Base-by-base conservation (phyloP, 2,329 filamentous ascomycete genomes). In the Claviceps purpurea region DNA sequence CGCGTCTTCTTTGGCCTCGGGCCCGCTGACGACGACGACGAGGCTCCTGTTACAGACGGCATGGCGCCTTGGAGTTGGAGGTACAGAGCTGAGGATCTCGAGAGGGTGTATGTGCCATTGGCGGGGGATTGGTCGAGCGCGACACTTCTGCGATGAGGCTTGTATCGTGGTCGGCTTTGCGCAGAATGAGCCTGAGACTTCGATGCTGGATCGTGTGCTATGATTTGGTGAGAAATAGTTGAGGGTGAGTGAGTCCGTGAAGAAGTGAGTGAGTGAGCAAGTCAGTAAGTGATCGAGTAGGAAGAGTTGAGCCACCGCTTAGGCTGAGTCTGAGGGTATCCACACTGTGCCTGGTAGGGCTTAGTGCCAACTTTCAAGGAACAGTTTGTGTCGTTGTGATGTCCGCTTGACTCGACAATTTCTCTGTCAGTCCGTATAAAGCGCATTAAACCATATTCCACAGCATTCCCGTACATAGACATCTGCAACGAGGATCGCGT, bases 1-100 rank as follows among this genome's bases (percentile, higher is more conserved):
- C 65, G 61, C 30, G 60, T 60, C 50, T 64, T 62, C 42, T 61
- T 63, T 42, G 73, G 71, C 22, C 47, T 54, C 18, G n/a, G 38
- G n/a, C 13, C 18, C 26, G 45, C 13, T 16, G 47, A 20, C 8
- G 38, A 24, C 44, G 26, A 24, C 42, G 42, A 14, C 7, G n/a
- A 18, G 2, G 40, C 18, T 37, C 37, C 16, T 43, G 46, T 16
- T 22, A 16, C 16, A 20, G 38, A 39, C 40, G 50, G 50, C 50
- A 52, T 52, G 45, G 50, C 50, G 50, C 45, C 26, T 38, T 24
- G n/a, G 18, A n/a, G 44, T 38, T 24, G n/a, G 18, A n/a, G 44
- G 14, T 11, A 39, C 38, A 24, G 26, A 5, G 44, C 18, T 30
- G 44, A 37, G 26, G 43, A 14, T 11, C 50, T 46, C 14, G 26